Evolutionary conservation across 2,329 filamentous ascomycete genomes (phyloP).

Genomic region (Fusarium continuum): DNA sequence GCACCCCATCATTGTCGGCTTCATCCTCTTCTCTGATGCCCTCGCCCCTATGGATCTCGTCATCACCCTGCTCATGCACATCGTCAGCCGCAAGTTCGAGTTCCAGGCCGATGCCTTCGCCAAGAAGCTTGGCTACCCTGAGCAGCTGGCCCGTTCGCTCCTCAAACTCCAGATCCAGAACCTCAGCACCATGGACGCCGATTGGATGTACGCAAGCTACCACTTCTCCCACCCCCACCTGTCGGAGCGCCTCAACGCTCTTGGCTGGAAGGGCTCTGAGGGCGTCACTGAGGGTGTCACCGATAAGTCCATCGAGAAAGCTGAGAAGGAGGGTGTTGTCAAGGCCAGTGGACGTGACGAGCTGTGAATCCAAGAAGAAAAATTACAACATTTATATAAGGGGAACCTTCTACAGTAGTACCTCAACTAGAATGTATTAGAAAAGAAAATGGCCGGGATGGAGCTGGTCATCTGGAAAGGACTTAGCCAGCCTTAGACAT

Average conservation of each 20-base stretch:
- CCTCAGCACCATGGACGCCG: slow-evolving; percentile 97
- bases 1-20: slow-evolving; percentile 94
- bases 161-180: slow-evolving; percentile 99
- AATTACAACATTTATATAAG: slow-evolving; percentile 6
- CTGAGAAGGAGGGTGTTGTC: slow-evolving; percentile 57
- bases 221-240: slow-evolving; percentile 98
- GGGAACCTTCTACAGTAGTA: not conserved
- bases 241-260: slow-evolving; percentile 88
- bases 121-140: slow-evolving; percentile 80
- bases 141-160: slow-evolving; percentile 84
- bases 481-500: slow-evolving; percentile 12
- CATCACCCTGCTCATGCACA: slow-evolving; percentile 95
- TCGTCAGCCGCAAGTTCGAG: slow-evolving; percentile 92
- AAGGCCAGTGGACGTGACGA: slow-evolving; percentile 80
- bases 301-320: slow-evolving; percentile 50
- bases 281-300: slow-evolving; percentile 53
- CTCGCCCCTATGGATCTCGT: slow-evolving; percentile 93
- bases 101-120: slow-evolving; percentile 97
- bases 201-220: slow-evolving; percentile 98
- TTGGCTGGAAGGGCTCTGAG: slow-evolving; percentile 80
- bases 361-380: slow-evolving; percentile 58
- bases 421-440: not conserved
- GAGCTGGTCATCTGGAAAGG: slow-evolving; percentile 20
- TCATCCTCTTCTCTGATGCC: slow-evolving; percentile 97
- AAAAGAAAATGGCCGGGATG: slow-evolving; percentile 9